phyloP scores from a whole-genome alignment of 345 rosid species.

The Lumnitzera littorea region DNA sequence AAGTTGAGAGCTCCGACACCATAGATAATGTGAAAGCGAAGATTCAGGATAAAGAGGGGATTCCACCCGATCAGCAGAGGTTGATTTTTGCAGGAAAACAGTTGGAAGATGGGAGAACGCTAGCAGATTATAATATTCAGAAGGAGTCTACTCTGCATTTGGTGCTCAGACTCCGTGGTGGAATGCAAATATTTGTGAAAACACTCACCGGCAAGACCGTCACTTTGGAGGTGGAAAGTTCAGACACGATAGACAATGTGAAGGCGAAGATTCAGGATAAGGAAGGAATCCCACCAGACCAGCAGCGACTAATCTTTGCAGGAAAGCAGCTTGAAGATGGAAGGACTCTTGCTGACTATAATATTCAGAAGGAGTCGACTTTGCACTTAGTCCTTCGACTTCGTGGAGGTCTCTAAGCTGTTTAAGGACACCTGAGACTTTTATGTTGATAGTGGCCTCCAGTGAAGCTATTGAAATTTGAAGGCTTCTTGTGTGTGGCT shows the following conservation, averaged over 20 bases:
- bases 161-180: constrained; percentile 56
- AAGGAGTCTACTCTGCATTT: constrained; percentile 49
- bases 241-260: constrained; percentile 40
- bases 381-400: constrained; percentile 52
- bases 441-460: background rate
- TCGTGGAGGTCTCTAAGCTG: constrained; percentile 35
- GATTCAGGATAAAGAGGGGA: constrained; percentile 48
- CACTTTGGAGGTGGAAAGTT: constrained; percentile 41
- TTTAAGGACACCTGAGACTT: background rate
- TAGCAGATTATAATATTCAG: constrained; percentile 43
- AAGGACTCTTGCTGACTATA: constrained; percentile 40
- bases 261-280: constrained; percentile 47
- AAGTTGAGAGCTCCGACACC: constrained; percentile 45
- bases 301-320: constrained; percentile 40
- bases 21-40: constrained; percentile 41
- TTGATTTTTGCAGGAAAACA: constrained; percentile 43
- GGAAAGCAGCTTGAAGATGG: constrained; percentile 51
- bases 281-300: constrained; percentile 45
- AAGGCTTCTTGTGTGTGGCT: background rate
- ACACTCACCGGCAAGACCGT: constrained; percentile 32
- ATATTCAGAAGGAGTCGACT: constrained; percentile 46
- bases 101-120: constrained; percentile 40
- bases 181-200: constrained; percentile 39
- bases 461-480: background rate
- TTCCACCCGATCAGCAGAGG: constrained; percentile 45